phyloP scores from a whole-genome alignment of 148 eudicot genomes.

The Fagopyrum esculentum region DNA sequence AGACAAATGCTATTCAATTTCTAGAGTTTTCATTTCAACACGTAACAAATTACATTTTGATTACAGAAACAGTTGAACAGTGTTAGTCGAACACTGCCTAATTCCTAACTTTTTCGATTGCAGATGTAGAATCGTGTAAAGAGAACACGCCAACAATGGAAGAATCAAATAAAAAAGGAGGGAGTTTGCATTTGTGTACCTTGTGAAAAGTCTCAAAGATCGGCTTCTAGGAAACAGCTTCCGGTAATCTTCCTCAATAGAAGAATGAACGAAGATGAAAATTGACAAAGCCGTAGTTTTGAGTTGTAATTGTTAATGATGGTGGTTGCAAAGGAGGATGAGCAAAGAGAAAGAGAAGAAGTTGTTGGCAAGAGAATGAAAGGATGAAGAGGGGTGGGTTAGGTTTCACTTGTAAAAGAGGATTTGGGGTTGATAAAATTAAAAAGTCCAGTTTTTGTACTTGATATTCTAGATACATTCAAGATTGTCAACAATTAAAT shows the following conservation, averaged over 20 bases:
- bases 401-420: too few species aligned
- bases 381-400: too few species aligned
- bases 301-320: neutral
- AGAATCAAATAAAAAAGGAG: neutral
- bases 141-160: conserved; percentile 7
- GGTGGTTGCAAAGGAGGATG: too few species aligned
- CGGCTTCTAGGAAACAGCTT: neutral
- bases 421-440: too few species aligned
- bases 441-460: too few species aligned
- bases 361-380: too few species aligned
- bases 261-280: neutral
- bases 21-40: neutral
- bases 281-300: neutral
- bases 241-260: neutral
- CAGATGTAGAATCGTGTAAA: neutral
- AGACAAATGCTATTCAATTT: too few species aligned
- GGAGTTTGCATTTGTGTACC: neutral
- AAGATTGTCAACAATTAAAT: too few species aligned
- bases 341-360: too few species aligned
- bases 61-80: neutral
- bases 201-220: neutral
- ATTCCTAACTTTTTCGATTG: neutral
- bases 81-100: too few species aligned
- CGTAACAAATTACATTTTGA: neutral
- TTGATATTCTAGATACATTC: too few species aligned